phyloP scores from a whole-genome alignment of 1,284 basidiomycete genomes.

The Cryptococcus hybrid region DNA sequence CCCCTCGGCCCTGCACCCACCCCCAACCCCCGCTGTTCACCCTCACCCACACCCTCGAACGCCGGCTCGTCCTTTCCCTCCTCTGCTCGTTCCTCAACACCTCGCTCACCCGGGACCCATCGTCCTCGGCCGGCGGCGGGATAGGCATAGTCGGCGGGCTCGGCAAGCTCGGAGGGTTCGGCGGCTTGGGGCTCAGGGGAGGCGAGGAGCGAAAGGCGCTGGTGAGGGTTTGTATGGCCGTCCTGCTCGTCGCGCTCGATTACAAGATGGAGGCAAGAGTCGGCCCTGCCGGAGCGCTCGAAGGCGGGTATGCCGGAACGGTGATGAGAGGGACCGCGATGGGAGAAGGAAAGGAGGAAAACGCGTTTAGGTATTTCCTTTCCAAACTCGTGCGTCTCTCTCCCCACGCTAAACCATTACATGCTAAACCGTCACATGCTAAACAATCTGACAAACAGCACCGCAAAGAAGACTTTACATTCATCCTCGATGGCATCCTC shows the following conservation, averaged over 20 bases:
- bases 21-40: slow-evolving; percentile 73
- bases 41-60: slow-evolving; percentile 70
- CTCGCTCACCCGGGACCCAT: slow-evolving; percentile 64
- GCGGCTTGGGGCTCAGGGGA: slow-evolving; percentile 83
- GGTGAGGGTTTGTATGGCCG: slow-evolving; percentile 69
- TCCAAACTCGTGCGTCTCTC: slow-evolving; percentile 65
- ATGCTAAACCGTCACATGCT: background rate
- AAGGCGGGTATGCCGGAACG: background rate
- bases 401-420: too few relatives aligned
- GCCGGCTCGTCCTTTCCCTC: slow-evolving; percentile 78
- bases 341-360: slow-evolving; percentile 58
- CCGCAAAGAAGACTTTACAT: slow-evolving; percentile 79
- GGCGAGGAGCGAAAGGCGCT: slow-evolving; percentile 68
- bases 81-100: slow-evolving; percentile 90
- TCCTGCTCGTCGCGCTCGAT: slow-evolving; percentile 72
- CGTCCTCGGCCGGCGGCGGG: slow-evolving; percentile 22
- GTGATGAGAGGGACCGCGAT: slow-evolving; percentile 4
- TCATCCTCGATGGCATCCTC: slow-evolving; percentile 71
- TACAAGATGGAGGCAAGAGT: slow-evolving; percentile 61
- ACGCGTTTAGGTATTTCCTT: slow-evolving; percentile 85
- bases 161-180: slow-evolving; percentile 59
- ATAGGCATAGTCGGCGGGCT: slow-evolving; percentile 50
- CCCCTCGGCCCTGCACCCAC: slow-evolving; percentile 65
- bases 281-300: background rate
- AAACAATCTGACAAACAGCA: slow-evolving; percentile 57